A percentile compares a stretch with the other conserved stretches of the same genome.
Evolutionary conservation across 257 asterid genomes (phyloP).

Genomic region (Gentiana dahurica): DNA sequence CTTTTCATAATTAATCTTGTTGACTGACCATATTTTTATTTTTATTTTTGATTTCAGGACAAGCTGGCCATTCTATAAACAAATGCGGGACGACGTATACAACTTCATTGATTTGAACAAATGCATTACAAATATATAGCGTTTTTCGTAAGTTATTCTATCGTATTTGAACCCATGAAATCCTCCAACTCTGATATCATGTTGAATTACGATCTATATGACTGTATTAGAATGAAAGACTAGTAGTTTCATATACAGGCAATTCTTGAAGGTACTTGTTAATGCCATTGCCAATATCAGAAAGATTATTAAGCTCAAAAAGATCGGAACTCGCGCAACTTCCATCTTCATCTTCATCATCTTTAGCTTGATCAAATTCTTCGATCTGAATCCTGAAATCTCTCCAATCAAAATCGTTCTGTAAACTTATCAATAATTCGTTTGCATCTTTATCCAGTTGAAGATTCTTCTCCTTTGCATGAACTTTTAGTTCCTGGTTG

Average conservation of each 20-base stretch:
- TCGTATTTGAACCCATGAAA: too few relatives aligned
- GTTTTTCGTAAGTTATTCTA: too few relatives aligned
- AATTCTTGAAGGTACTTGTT: slow-evolving; percentile 64
- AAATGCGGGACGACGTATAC: slow-evolving; percentile 26
- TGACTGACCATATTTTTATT: not conserved
- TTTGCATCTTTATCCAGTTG: slow-evolving; percentile 52
- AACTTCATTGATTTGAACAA: slow-evolving; percentile 12
- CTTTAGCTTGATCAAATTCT: slow-evolving; percentile 14
- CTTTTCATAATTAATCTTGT: not conserved
- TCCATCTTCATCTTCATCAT: slow-evolving; percentile 46
- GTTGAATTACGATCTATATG: slow-evolving; percentile 39
- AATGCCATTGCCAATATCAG: slow-evolving; percentile 72
- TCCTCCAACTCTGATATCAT: slow-evolving; percentile 16
- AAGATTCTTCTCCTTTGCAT: slow-evolving; percentile 46
- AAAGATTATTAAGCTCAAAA: slow-evolving; percentile 72
- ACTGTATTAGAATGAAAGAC: slow-evolving; percentile 37
- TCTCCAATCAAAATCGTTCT: slow-evolving; percentile 15
- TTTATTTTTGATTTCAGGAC: slow-evolving; percentile 8
- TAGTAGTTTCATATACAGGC: slow-evolving; percentile 81
- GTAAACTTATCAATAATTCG: slow-evolving; percentile 51
- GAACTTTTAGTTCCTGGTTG: slow-evolving; percentile 37
- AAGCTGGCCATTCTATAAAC: slow-evolving; percentile 22
- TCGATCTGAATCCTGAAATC: slow-evolving; percentile 8
- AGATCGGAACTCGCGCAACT: slow-evolving; percentile 82
- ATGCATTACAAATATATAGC: not conserved